These are phyloP conservation scores for Raddia distichophylla DNA, from an alignment of 176 grass and related monocot species.

Conservation along the genomic window DNA sequence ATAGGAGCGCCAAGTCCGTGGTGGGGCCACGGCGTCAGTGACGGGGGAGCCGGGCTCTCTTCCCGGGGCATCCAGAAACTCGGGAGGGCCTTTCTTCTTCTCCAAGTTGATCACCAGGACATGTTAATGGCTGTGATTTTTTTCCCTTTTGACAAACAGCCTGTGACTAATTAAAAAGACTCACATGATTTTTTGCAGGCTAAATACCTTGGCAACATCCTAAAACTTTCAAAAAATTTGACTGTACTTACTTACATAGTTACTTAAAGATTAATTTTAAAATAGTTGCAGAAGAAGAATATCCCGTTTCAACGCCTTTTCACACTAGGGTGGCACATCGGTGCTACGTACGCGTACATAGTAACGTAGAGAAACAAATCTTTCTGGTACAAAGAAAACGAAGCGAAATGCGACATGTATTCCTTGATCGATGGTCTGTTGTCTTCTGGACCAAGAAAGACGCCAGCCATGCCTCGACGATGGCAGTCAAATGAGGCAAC, in stretches of 20 bases:
- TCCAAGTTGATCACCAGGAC: slow-evolving; percentile 45
- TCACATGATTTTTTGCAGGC: slow-evolving; percentile 7
- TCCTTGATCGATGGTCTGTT: neutral
- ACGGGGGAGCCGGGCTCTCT: slow-evolving; percentile 2
- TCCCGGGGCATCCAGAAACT: slow-evolving; percentile 39
- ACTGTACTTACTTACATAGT: too few relatives aligned
- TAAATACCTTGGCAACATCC: too few relatives aligned
- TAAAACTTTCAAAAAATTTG: too few relatives aligned
- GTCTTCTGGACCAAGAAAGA: slow-evolving; percentile 47
- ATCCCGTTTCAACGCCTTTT: slow-evolving; percentile 24
- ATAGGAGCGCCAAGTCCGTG: slow-evolving; percentile 6
- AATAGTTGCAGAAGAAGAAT: neutral
- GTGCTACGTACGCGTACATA: too few relatives aligned
- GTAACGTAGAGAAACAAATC: too few relatives aligned
- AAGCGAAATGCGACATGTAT: slow-evolving; percentile 26
- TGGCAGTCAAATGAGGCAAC: slow-evolving; percentile 44
- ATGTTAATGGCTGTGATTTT: slow-evolving; percentile 27
- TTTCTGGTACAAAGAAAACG: neutral
- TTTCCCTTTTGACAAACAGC: neutral
- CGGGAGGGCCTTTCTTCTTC: slow-evolving; percentile 44
- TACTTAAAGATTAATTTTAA: too few relatives aligned
- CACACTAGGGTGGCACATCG: neutral
- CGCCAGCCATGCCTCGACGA: neutral
- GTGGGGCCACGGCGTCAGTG: slow-evolving; percentile 40
- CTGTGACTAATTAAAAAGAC: slow-evolving; percentile 20